phyloP scores from a whole-genome alignment of 2,329 filamentous ascomycete genomes.

The Hymenotorrendiella dingleyae region DNA sequence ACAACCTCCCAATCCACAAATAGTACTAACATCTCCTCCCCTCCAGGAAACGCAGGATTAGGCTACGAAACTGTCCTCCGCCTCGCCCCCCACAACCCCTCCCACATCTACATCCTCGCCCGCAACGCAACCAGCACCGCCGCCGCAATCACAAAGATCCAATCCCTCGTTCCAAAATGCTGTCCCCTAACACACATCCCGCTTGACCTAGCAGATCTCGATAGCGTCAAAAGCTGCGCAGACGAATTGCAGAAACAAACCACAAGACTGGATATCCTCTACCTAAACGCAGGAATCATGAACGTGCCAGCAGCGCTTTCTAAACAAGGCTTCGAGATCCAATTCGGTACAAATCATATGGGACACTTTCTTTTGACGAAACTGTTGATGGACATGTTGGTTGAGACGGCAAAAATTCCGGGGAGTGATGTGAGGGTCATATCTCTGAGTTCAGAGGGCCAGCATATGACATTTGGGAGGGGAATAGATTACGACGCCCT shows the following conservation, averaged over 20 bases:
- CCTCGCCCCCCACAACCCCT: conserved; percentile 36
- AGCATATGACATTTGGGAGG: conserved; percentile 1
- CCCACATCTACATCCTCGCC: conserved; percentile 34
- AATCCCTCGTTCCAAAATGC: conserved; percentile 20
- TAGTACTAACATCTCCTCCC: neutral
- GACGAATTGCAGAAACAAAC: conserved; percentile 31
- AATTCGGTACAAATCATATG: conserved; percentile 45
- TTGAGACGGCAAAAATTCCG: conserved; percentile 20
- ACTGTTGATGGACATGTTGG: conserved; percentile 32
- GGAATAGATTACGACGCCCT: conserved; percentile 30
- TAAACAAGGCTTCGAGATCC: conserved; percentile 42
- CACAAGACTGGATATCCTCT: conserved; percentile 38
- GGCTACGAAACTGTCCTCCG: conserved; percentile 38
- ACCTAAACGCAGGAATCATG: conserved; percentile 43
- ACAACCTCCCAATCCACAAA: neutral
- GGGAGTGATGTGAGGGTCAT: conserved; percentile 20
- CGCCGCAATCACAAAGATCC: conserved; percentile 36
- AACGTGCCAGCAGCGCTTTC: conserved; percentile 34
- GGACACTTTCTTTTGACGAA: conserved; percentile 42
- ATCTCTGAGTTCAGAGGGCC: conserved; percentile 12
- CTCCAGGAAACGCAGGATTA: conserved; percentile 35
- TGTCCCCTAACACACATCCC: conserved; percentile 32
- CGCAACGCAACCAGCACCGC: conserved; percentile 32
- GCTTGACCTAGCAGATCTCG: conserved; percentile 40
- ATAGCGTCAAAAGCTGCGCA: conserved; percentile 38